Evolutionary conservation across 148 eudicot genomes (phyloP).

Genomic region (Agrostemma githago): DNA sequence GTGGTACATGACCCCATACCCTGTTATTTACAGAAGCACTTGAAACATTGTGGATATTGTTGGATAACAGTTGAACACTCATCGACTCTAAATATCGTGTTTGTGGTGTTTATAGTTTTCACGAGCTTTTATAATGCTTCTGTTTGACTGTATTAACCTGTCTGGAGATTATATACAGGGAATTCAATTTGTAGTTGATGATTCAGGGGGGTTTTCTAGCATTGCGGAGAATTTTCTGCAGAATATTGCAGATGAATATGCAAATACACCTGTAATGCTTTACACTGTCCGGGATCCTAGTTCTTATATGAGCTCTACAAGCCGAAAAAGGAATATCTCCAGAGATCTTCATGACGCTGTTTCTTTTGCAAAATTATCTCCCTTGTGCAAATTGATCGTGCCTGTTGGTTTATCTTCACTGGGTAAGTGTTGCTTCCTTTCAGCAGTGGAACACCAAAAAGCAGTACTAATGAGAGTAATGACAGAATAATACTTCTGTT

Average conservation of each 20-base stretch:
- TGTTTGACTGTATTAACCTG: conserved; percentile 14
- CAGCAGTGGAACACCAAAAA: neutral
- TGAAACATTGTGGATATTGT: neutral
- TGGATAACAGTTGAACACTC: neutral
- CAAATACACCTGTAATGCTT: conserved; percentile 73
- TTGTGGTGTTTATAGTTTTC: neutral
- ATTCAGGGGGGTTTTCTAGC: conserved; percentile 91
- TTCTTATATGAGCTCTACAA: conserved; percentile 30
- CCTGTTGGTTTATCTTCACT: conserved; percentile 83
- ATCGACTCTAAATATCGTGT: neutral
- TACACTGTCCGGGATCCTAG: conserved; percentile 60
- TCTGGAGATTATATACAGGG: conserved; percentile 47
- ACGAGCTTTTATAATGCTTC: neutral
- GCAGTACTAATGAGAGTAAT: neutral
- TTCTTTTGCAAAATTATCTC: conserved; percentile 69
- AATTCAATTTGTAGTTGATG: conserved; percentile 80
- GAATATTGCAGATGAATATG: conserved; percentile 76
- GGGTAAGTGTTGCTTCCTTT: conserved; percentile 37
- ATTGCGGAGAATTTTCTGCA: conserved; percentile 71
- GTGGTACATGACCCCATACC: neutral
- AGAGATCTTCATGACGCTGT: conserved; percentile 75
- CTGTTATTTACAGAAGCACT: neutral
- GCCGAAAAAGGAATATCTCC: conserved; percentile 44
- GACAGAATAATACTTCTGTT: neutral
- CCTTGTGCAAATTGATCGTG: conserved; percentile 66